Percentiles rank a stretch among this genome's conserved stretches.
These are phyloP conservation scores for Circinella umbellata DNA, from an alignment of 371 early-diverging fungal species.

Conservation along the genomic window DNA sequence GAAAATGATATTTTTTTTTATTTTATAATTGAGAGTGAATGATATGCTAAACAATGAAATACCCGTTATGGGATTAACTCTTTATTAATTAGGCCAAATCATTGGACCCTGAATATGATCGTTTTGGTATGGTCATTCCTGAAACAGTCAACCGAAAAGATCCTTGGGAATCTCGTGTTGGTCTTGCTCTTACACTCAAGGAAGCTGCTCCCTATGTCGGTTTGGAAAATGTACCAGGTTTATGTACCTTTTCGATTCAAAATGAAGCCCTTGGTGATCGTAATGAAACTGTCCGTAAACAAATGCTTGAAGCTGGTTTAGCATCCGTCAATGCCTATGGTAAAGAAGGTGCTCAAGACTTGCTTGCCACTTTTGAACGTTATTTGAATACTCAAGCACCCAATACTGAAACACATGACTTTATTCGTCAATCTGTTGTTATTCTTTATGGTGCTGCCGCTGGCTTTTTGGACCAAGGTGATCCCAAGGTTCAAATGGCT, in stretches of 20 bases:
- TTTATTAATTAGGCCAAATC: slow-evolving; percentile 64
- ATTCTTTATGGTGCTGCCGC: slow-evolving; percentile 93
- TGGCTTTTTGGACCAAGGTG: slow-evolving; percentile 77
- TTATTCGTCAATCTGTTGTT: slow-evolving; percentile 89
- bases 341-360: slow-evolving; percentile 59
- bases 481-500: slow-evolving; percentile 78
- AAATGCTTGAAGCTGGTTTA: slow-evolving; percentile 90
- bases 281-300: slow-evolving; percentile 75
- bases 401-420: slow-evolving; percentile 72
- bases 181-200: slow-evolving; percentile 78
- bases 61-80: too few relatives aligned
- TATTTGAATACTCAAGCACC: slow-evolving; percentile 70
- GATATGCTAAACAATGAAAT: too few relatives aligned
- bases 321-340: slow-evolving; percentile 79
- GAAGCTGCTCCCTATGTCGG: slow-evolving; percentile 71
- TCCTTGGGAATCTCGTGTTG: slow-evolving; percentile 82
- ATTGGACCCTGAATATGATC: slow-evolving; percentile 91
- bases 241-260: slow-evolving; percentile 83
- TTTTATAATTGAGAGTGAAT: background rate
- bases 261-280: slow-evolving; percentile 90
- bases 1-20: too few relatives aligned
- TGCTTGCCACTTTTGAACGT: slow-evolving; percentile 79
- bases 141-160: slow-evolving; percentile 84
- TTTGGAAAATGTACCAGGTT: slow-evolving; percentile 50
- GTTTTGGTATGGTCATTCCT: slow-evolving; percentile 88